Evolutionary conservation across 345 rosid genomes (phyloP), one percentile per base, ranked within the genome.

Genomic region (Acer saccharum): DNA sequence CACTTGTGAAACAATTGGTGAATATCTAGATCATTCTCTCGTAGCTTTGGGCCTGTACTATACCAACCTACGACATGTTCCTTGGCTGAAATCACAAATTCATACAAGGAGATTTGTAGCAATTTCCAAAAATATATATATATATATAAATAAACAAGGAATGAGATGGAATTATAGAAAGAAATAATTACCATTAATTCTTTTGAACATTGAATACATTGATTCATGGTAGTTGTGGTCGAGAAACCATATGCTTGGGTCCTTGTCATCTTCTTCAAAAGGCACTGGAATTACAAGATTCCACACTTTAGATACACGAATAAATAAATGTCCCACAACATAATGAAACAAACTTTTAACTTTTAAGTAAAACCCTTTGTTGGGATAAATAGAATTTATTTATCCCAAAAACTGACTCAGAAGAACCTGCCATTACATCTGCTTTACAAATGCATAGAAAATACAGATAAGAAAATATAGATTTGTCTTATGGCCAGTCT

Each of bases 21-120:
- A 83, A 93, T 86, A 61, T 92, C 91, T 32, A 93, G 90, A 88
- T 95, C 98, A 81, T 95, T 95, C 79, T 95, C 94, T 80, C 92
- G 83, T 61, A 95, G 87, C 83, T 92, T 93, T 50, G 98, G 98
- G 58, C 97, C 95, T 0, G 98, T 93, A 80, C 98, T 95, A 78
- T 93, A 93, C 98, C 98, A 95, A 72, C 98, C 98, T 58, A 95
- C 97, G 39, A 95, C 97, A 77, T 93, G 98, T 88, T 95, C 98
- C 94, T 93, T 95, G 58, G 98, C 98, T 95, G 83, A 81, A 86
- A 80, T 65, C 68, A 67, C 2, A 82, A 46, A 63, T 68, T 77
- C 71, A 67, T 23, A 73, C 10, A 21, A 43, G 35, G 39, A 65
- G 43, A 29, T 6, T 48, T 57, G 29, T 41, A 44, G 17, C 12